Percentiles rank a stretch among this genome's conserved stretches.
These are phyloP conservation scores for Dalbergia oliveri DNA, from an alignment of 306 rosid species.

Conservation along the genomic window DNA sequence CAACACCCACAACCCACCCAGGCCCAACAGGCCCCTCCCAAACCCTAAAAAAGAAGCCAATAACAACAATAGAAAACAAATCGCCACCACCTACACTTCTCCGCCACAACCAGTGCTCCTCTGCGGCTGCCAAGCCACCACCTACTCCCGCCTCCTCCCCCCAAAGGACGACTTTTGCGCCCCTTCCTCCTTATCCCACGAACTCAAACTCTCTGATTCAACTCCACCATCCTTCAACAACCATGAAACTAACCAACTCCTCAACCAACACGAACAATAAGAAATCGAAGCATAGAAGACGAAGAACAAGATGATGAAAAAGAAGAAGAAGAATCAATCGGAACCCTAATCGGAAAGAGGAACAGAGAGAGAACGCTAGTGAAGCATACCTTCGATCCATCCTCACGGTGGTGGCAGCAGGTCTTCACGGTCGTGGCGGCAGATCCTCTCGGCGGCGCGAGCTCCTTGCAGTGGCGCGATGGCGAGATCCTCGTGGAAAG, in stretches of 20 bases:
- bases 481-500: too few relatives aligned
- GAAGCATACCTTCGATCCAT: too few relatives aligned
- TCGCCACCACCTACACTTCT: conserved; percentile 36
- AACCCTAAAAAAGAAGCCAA: conserved; percentile 22
- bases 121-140: conserved; percentile 78
- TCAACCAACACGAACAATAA: too few relatives aligned
- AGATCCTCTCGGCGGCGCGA: too few relatives aligned
- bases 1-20: conserved; percentile 54
- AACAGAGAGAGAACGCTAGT: too few relatives aligned
- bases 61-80: background rate
- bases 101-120: conserved; percentile 51
- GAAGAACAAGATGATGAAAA: background rate
- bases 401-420: too few relatives aligned
- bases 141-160: conserved; percentile 90
- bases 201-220: conserved; percentile 78
- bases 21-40: too few relatives aligned
- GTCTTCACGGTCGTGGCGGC: too few relatives aligned
- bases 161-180: conserved; percentile 69
- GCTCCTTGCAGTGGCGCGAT: too few relatives aligned
- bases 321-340: too few relatives aligned
- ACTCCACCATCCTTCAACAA: conserved; percentile 40
- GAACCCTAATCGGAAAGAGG: too few relatives aligned
- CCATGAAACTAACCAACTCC: conserved; percentile 19
- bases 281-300: conserved; percentile 30
- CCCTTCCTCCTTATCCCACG: conserved; percentile 54